Conservation (phyloP, 345 rosid species). For the Lepidium sativum region DNA sequence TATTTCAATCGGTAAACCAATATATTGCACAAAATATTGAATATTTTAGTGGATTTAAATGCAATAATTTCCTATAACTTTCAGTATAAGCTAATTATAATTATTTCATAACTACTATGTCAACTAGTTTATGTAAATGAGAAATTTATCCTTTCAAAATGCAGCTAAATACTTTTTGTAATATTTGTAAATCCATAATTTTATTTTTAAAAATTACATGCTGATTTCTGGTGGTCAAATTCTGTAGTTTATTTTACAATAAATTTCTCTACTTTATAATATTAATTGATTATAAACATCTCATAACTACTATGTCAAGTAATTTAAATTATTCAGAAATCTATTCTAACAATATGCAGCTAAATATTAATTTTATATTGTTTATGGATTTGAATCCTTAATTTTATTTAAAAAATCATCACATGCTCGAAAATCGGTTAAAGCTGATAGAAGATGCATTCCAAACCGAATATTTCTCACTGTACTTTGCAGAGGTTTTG, state of each 20-base stretch:
- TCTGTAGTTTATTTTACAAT: not conserved
- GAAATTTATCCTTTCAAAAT: not conserved
- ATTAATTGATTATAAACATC: not conserved
- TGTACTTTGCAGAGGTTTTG: conserved; percentile 13
- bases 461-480: not conserved
- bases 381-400: not conserved
- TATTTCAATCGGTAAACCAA: not conserved
- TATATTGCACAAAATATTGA: not conserved
- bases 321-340: not conserved
- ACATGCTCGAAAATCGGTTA: not conserved
- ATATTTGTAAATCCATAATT: not conserved
- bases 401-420: not conserved
- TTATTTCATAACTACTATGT: not conserved
- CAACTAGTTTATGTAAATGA: not conserved
- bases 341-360: not conserved
- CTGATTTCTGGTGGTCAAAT: too few relatives aligned
- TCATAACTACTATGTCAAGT: not conserved
- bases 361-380: not conserved
- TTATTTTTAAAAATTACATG: too few relatives aligned
- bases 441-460: not conserved
- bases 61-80: not conserved
- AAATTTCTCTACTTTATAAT: not conserved
- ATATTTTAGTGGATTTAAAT: not conserved
- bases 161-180: not conserved
- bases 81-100: not conserved